Base-by-base conservation (phyloP, 805 yeast species). In the Ascoidea tarda region DNA sequence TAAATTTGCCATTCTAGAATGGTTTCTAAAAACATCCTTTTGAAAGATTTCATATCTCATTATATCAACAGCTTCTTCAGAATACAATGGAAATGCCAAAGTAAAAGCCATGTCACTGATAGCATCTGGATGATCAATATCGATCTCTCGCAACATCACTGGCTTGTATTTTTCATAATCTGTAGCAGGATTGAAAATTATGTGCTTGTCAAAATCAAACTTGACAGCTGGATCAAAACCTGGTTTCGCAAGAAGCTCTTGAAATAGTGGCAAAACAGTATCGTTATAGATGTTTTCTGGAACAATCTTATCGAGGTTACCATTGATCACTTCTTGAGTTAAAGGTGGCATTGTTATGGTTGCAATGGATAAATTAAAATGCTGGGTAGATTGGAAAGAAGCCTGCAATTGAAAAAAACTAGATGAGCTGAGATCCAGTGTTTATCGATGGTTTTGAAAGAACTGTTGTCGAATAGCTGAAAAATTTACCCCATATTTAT, bases 31-130 rank as follows among this genome's bases (percentile, higher is more conserved):
- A 5, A 69, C 63, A 49, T 77, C 78, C 55, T 73, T 73, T 47
- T 67, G 62, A 59, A 78, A 69, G 46, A 77, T 60, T 60, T 79
- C 84, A 55, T 73, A 72, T 63, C 76, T 74, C 83, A 79, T 78
- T 49, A 79, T 72, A 46, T 72, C 73, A 52, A 77, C 67, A 1
- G 84, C 83, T 58, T 79, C 83, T 33, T 76, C 76, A 1, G 82
- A 77, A 64, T 79, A 79, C 49, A 79, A 66, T 4, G 81, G 81
- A 63, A 79, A 79, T 1, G 84, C 82, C 52, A 75, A 80, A 52
- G 76, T 68, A 28, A 76, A 83, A 16, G 81, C 85, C 58, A 78
- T 69, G 2, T 72, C 73, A 28, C 79, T 71, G 51, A 79, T 75
- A 60, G 77, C 81, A 54, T 69, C 65, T 47, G 69, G 69, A 57